Conservation (phyloP, 768 basidiomycete genomes). For the Russula compacta region DNA sequence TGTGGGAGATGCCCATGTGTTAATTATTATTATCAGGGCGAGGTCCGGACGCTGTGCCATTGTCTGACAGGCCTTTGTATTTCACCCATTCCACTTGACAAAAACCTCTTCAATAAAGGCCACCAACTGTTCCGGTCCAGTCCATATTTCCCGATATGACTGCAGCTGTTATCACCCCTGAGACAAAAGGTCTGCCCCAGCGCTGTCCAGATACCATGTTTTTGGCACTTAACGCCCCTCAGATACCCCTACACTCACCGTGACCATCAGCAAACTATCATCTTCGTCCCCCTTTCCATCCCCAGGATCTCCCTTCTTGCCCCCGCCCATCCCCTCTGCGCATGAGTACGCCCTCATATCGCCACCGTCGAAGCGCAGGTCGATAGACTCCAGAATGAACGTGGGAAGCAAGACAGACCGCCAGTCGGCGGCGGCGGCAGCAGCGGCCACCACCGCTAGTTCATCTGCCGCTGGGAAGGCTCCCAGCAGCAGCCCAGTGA, state of each 20-base stretch:
- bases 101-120: no score
- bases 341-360: conserved; percentile 59
- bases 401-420: conserved; percentile 7
- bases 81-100: no score
- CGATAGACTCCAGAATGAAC: conserved; percentile 16
- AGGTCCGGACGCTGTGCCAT: not conserved
- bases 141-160: not conserved
- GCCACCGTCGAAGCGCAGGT: conserved; percentile 24
- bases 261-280: conserved; percentile 32
- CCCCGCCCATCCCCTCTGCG: conserved; percentile 54
- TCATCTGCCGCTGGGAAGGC: not conserved
- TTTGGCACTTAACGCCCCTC: not conserved
- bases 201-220: not conserved
- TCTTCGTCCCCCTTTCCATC: conserved; percentile 46
- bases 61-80: not conserved
- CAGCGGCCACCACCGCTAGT: no score
- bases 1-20: not conserved
- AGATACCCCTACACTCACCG: conserved; percentile 16
- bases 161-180: conserved; percentile 14
- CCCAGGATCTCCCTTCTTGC: conserved; percentile 57
- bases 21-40: not conserved
- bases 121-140: no score
- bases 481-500: not conserved
- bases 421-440: conserved; percentile 1
- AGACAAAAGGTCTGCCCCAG: conserved; percentile 14